Conservation (phyloP, 2,329 filamentous ascomycete species). For the Sporothrix humicola region DNA sequence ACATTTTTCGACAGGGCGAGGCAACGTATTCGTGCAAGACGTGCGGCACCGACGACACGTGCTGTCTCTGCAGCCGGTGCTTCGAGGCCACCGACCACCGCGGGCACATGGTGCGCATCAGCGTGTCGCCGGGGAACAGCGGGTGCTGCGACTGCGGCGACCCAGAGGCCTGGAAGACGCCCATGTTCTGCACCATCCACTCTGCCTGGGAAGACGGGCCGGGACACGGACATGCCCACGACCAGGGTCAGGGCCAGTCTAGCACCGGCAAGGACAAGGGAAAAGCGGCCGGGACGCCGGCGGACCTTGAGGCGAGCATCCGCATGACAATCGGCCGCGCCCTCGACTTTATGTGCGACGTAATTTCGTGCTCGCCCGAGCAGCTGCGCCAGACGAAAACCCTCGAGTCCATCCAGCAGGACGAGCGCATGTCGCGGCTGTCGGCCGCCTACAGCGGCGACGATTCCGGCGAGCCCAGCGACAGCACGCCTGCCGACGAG, state of each 20-base stretch:
- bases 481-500: conserved; percentile 70
- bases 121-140: conserved; percentile 40
- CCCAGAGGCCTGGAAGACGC: conserved; percentile 87
- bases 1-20: conserved; percentile 95
- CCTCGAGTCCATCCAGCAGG: conserved; percentile 76
- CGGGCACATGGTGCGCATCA: conserved; percentile 88
- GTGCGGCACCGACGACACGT: conserved; percentile 93
- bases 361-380: conserved; percentile 96
- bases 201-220: conserved; percentile 57
- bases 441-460: conserved; percentile 75
- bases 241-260: not conserved
- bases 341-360: conserved; percentile 95
- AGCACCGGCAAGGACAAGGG: conserved; percentile 66
- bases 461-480: conserved; percentile 67
- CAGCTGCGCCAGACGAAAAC: conserved; percentile 88
- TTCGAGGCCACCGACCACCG: conserved; percentile 96
- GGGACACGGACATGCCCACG: not conserved
- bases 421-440: conserved; percentile 81
- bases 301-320: conserved; percentile 77
- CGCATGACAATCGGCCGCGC: conserved; percentile 83
- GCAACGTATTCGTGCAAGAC: conserved; percentile 94
- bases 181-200: conserved; percentile 92
- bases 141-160: conserved; percentile 91
- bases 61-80: conserved; percentile 90
- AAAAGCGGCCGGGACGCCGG: conserved; percentile 64